Evolutionary conservation across 768 basidiomycete species (phyloP).

Genomic region (Naganishia onofrii): DNA sequence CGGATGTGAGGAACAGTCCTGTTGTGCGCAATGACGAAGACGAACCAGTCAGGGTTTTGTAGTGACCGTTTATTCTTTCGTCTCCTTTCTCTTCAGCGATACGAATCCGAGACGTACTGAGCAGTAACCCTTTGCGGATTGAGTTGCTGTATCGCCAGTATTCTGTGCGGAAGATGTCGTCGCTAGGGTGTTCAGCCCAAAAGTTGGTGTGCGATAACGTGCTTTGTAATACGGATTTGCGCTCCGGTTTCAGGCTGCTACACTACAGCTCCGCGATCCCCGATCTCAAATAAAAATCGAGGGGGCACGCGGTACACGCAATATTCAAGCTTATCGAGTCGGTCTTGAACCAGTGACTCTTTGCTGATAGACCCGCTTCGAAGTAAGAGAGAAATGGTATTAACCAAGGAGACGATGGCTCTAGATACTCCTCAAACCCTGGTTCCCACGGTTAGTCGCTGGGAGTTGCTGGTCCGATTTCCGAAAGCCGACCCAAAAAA

Average conservation of each 20-base stretch:
- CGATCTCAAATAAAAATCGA: neutral
- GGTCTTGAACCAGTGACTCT: neutral
- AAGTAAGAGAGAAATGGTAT: neutral
- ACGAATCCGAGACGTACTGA: neutral
- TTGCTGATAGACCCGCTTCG: neutral
- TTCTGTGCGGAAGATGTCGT: neutral
- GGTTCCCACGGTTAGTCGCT: neutral
- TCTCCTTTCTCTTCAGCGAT: neutral
- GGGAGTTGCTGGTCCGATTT: neutral
- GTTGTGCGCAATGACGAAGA: neutral
- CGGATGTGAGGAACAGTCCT: neutral
- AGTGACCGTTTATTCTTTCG: neutral
- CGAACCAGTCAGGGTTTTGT: neutral
- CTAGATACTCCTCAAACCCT: too few species aligned
- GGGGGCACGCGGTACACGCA: neutral
- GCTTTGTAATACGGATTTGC: slow-evolving; percentile 9
- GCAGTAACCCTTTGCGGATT: neutral
- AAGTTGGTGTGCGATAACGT: neutral
- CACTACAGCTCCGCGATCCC: neutral
- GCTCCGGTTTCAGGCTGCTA: slow-evolving; percentile 17
- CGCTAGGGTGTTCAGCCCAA: neutral
- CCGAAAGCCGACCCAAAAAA: slow-evolving; percentile 6
- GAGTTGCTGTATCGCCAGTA: neutral
- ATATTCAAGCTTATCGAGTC: neutral
- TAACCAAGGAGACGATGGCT: too few species aligned